Evolutionary conservation across 1,284 basidiomycete genomes (phyloP).

Genomic region (Mycena sp.): DNA sequence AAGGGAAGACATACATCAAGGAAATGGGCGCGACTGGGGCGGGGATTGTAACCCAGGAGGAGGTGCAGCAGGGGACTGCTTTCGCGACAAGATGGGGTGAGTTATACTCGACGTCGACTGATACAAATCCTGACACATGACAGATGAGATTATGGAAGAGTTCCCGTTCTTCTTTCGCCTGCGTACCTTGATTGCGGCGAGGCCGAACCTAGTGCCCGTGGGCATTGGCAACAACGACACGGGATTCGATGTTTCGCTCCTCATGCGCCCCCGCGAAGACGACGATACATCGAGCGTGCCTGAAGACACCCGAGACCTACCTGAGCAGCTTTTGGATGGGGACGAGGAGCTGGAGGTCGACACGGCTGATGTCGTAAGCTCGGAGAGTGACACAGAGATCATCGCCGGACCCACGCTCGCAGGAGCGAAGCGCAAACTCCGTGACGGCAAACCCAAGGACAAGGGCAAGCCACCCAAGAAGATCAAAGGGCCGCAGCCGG

Average conservation of each 20-base stretch:
- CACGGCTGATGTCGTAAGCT: background rate
- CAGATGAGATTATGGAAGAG: background rate
- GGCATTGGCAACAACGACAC: background rate
- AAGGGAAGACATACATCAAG: background rate
- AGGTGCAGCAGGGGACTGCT: background rate
- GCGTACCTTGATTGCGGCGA: background rate
- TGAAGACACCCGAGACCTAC: background rate
- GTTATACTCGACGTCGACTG: background rate
- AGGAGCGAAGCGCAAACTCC: background rate
- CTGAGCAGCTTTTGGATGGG: no score
- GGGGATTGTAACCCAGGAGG: background rate
- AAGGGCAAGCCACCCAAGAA: background rate
- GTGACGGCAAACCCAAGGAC: background rate
- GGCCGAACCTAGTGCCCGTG: slow-evolving; percentile 3
- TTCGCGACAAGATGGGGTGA: slow-evolving; percentile 21
- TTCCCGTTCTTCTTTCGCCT: background rate
- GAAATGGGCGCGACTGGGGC: slow-evolving; percentile 16
- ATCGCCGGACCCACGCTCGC: background rate
- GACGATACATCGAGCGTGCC: background rate
- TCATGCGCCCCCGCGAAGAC: no score
- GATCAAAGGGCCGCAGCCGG: background rate
- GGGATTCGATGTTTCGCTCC: no score
- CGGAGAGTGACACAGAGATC: background rate
- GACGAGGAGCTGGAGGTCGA: no score
- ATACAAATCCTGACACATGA: no score